Conservation (phyloP, 768 basidiomycete genomes). For the Kwoniella dendrophila region DNA sequence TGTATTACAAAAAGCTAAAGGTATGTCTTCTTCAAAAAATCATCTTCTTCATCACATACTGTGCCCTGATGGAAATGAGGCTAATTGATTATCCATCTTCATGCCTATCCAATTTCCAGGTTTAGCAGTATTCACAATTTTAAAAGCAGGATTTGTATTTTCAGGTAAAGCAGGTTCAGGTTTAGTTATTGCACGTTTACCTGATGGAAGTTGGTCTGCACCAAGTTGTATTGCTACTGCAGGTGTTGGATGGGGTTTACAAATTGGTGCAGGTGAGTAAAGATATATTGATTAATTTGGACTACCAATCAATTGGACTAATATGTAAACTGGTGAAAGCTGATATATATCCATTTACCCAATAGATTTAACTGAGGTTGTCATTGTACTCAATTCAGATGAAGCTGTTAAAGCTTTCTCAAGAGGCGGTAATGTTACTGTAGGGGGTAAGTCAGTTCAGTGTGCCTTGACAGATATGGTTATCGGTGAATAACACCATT, state of each 20-base stretch:
- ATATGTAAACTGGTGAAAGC: background rate
- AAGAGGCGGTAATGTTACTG: conserved; percentile 91
- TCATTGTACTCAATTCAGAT: conserved; percentile 94
- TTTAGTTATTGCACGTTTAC: conserved; percentile 84
- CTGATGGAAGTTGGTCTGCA: conserved; percentile 95
- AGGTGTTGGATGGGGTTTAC: conserved; percentile 64
- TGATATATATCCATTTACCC: background rate
- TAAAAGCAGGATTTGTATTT: conserved; percentile 88
- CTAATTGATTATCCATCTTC: background rate
- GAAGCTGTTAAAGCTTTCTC: conserved; percentile 95
- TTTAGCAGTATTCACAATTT: conserved; percentile 89
- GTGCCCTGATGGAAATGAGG: background rate
- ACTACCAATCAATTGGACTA: too few relatives aligned
- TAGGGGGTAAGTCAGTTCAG: conserved; percentile 68
- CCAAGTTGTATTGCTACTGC: conserved; percentile 96
- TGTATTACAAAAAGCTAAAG: conserved; percentile 84
- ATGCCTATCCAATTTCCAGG: too few relatives aligned
- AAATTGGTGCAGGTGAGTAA: conserved; percentile 88
- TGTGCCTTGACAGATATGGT: background rate
- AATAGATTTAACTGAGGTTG: conserved; percentile 68
- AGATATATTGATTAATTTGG: conserved; percentile 38
- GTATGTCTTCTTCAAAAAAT: conserved; percentile 57
- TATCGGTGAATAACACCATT: too few relatives aligned
- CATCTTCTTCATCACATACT: background rate
- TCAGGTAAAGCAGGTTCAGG: conserved; percentile 93